Evolutionary conservation across 164 flowering plant genomes (phyloP).

Genomic region (Euptelea pleiosperma): DNA sequence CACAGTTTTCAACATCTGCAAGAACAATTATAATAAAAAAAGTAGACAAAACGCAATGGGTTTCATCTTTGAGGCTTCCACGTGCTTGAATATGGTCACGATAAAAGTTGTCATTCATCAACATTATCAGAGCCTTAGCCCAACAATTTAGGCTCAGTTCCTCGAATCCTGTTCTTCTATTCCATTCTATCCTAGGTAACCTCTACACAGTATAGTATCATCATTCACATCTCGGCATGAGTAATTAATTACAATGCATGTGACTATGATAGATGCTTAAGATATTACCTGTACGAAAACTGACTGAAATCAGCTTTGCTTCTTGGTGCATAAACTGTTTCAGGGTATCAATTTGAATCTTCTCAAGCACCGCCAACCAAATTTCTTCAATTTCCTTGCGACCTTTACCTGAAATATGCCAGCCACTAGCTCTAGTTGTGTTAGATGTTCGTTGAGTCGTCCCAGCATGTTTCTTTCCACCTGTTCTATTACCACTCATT

Average conservation of each 20-base stretch:
- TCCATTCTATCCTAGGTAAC: too few relatives aligned
- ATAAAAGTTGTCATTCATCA: too few relatives aligned
- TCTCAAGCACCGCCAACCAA: conserved; percentile 65
- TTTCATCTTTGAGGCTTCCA: too few relatives aligned
- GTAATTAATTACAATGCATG: not conserved
- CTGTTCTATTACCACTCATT: conserved; percentile 19
- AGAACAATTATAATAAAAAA: too few relatives aligned
- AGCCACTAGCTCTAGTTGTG: conserved; percentile 23
- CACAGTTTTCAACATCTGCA: too few relatives aligned
- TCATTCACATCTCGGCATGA: not conserved
- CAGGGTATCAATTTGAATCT: conserved; percentile 41
- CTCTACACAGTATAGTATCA: not conserved
- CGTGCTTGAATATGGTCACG: too few relatives aligned
- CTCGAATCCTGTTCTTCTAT: too few relatives aligned
- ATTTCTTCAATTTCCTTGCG: conserved; percentile 53
- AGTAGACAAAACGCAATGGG: too few relatives aligned
- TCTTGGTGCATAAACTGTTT: conserved; percentile 67
- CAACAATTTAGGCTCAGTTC: too few relatives aligned
- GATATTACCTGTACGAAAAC: conserved; percentile 69
- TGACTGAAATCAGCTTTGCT: conserved; percentile 70
- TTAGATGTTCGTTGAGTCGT: conserved; percentile 25
- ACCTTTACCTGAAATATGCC: conserved; percentile 26
- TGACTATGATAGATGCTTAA: not conserved
- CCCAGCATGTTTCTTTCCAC: conserved; percentile 28
- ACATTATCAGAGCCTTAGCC: too few relatives aligned